Base-by-base conservation (phyloP, 805 yeast genomes). In the Brettanomyces naardenensis region DNA sequence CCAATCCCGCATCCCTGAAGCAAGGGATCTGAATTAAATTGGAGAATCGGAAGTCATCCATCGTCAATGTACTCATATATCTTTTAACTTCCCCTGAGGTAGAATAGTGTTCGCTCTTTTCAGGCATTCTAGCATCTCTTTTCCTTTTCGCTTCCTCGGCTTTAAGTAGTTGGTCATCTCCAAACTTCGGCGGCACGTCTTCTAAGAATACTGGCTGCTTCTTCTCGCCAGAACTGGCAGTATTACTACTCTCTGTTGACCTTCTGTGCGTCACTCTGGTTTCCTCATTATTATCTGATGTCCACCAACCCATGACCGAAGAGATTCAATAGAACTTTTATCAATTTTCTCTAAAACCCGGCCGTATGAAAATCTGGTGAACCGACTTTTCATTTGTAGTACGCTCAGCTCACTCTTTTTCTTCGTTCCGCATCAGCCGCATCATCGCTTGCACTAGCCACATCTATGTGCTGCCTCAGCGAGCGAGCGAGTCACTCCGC, bases 1-100 rank as follows among this genome's bases (percentile, higher is more conserved):
- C 68, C 38, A 84, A 58, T 45, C 83, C 84, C 0, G 92, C 86
- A 37, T 82, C 89, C 45, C 92, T 62, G 52, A 84, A 81, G 52
- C 94, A 84, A 2, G 94, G 92, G 50, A 82, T 80, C 33, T 62
- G 58, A 3, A 74, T 63, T 36, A 79, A 61, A 30, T 68, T 69
- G 5, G 64, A 65, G 5, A 77, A 46, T 3, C 66, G 56, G 49
- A 83, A 78, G 46, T 80, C 85, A 0, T 69, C 61, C 18, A 60
- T 33, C 18, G 65, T 56, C 10, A 82, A 55, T 4, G 67, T 47
- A 6, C 44, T 32, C 1, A 54, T n/a, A 28, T 44, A 42, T 22
- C 32, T 39, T 18, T 42, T 43, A 14, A 52, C 43, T 35, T 53
- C 57, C 31, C 43, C 42, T 2, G 55, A 39, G 19, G 44, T 46